These are phyloP conservation scores for Pestalotiopsis sp. DNA, from an alignment of 2,329 filamentous ascomycete species.

Conservation along the genomic window DNA sequence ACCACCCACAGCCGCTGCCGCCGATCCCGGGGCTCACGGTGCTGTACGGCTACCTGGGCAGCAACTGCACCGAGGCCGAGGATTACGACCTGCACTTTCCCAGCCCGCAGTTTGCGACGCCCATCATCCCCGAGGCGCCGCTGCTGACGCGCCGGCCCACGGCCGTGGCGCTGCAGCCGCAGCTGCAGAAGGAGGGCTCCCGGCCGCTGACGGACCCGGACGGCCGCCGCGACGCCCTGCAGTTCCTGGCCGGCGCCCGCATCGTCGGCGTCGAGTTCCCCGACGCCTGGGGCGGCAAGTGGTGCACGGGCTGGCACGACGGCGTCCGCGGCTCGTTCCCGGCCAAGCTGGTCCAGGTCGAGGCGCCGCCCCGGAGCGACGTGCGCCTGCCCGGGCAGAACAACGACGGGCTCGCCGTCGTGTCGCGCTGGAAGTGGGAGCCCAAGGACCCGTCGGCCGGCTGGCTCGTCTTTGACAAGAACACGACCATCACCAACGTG, in stretches of 20 bases:
- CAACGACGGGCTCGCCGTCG: constrained; percentile 23
- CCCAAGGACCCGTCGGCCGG: constrained; percentile 30
- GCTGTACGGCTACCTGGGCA: constrained; percentile 33
- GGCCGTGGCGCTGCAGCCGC: constrained; percentile 35
- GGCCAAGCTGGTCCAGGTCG: constrained; percentile 27
- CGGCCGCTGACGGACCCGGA: constrained; percentile 35
- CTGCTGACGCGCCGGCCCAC: constrained; percentile 28
- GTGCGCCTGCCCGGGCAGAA: constrained; percentile 21
- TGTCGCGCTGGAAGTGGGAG: constrained; percentile 34
- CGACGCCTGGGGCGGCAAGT: constrained; percentile 35
- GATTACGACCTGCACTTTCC: constrained; percentile 41
- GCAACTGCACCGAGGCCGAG: constrained; percentile 17
- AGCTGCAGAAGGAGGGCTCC: constrained; percentile 36
- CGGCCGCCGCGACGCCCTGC: constrained; percentile 35
- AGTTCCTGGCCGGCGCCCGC: constrained; percentile 36
- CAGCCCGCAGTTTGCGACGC: constrained; percentile 29
- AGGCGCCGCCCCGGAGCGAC: constrained; percentile 24
- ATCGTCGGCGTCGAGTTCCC: constrained; percentile 35
- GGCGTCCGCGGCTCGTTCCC: constrained; percentile 28
- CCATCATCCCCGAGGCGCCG: constrained; percentile 26
- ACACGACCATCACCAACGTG: constrained; percentile 51
- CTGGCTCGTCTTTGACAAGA: constrained; percentile 42
- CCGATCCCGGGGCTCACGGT: constrained; percentile 36
- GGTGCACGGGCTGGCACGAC: constrained; percentile 37
- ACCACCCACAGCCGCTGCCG: constrained; percentile 42